phyloP scores from a whole-genome alignment of 768 basidiomycete genomes.

The Cystobasidium tubakii region DNA sequence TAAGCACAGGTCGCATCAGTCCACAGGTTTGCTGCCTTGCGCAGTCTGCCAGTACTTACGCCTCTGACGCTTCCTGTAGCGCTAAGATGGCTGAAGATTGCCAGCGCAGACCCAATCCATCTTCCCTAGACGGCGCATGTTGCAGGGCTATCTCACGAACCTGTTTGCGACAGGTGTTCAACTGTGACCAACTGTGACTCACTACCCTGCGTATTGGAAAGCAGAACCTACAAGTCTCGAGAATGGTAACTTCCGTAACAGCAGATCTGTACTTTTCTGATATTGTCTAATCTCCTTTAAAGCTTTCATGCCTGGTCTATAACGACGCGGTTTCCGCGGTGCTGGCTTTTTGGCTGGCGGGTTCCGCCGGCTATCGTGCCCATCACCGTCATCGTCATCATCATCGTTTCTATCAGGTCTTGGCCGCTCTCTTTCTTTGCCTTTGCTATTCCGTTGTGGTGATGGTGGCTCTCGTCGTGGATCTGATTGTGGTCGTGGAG shows the following conservation, averaged over 20 bases:
- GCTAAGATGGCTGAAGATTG: constrained; percentile 90
- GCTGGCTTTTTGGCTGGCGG: constrained; percentile 14
- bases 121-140: constrained; percentile 58
- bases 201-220: not conserved
- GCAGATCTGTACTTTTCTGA: constrained; percentile 60
- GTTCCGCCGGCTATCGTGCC: not conserved
- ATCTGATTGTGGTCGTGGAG: not conserved
- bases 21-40: not conserved
- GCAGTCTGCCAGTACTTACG: constrained; percentile 59
- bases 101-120: constrained; percentile 70
- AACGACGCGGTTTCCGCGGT: constrained; percentile 69
- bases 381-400: constrained; percentile 2
- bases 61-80: constrained; percentile 92
- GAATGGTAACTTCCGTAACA: constrained; percentile 51
- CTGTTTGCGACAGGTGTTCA: constrained; percentile 51
- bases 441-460: not conserved
- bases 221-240: constrained; percentile 61
- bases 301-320: constrained; percentile 70
- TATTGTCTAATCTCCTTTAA: constrained; percentile 96
- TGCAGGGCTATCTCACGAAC: constrained; percentile 91
- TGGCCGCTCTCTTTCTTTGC: constrained; percentile 9
- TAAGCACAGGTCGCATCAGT: not conserved
- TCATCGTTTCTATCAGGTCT: not conserved
- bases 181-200: too few relatives aligned
- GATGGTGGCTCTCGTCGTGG: not conserved